phyloP scores from a whole-genome alignment of 2,329 filamentous ascomycete genomes.

The Rhinocladiella similis region DNA sequence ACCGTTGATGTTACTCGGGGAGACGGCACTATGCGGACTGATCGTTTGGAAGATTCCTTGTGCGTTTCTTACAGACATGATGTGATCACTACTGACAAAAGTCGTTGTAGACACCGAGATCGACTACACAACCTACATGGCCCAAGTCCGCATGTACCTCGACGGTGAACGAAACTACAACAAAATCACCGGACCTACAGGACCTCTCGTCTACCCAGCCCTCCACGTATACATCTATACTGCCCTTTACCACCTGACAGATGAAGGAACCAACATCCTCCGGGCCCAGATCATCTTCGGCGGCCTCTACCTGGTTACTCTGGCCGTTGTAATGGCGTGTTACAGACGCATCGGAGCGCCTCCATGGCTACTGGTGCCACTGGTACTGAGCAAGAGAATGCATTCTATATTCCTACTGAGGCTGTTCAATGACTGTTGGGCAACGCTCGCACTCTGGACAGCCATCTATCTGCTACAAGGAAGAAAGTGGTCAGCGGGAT shows the following conservation, averaged over 20 bases:
- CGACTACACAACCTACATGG: constrained; percentile 96
- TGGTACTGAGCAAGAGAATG: constrained; percentile 85
- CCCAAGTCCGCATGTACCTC: constrained; percentile 78
- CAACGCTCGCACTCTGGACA: constrained; percentile 77
- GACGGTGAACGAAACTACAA: constrained; percentile 83
- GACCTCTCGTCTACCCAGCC: constrained; percentile 92
- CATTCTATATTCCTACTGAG: constrained; percentile 92
- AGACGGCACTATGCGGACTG: constrained; percentile 69
- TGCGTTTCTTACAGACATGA: constrained; percentile 49
- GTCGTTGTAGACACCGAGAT: constrained; percentile 77
- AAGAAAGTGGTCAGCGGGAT: constrained; percentile 70
- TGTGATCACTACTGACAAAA: not conserved
- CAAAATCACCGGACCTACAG: constrained; percentile 81
- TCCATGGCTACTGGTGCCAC: constrained; percentile 80
- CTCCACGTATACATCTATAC: constrained; percentile 92
- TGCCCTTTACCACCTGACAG: constrained; percentile 73
- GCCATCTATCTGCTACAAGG: constrained; percentile 78
- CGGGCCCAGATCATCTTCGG: constrained; percentile 84
- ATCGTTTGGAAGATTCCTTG: constrained; percentile 83
- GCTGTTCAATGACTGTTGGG: constrained; percentile 95
- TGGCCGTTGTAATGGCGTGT: constrained; percentile 77
- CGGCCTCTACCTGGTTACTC: constrained; percentile 71
- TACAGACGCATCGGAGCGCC: constrained; percentile 62
- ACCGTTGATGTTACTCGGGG: constrained; percentile 66
- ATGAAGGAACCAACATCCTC: constrained; percentile 72